Percentiles rank a stretch among this genome's conserved stretches.
phyloP scores from a whole-genome alignment of 352 stramenopile species.

The Pythium folliculosum region DNA sequence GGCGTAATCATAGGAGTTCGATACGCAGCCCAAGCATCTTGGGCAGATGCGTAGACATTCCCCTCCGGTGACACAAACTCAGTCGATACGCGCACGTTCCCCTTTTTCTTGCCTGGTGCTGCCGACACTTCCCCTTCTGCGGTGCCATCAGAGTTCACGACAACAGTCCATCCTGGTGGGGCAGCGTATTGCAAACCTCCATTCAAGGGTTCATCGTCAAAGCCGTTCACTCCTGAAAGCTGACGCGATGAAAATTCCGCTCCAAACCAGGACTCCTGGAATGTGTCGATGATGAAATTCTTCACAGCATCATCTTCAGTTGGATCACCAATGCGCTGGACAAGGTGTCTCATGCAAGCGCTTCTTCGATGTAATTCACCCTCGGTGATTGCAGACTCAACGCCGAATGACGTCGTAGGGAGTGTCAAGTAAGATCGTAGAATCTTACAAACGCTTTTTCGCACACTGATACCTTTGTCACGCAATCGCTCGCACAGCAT shows the following conservation, averaged over 20 bases:
- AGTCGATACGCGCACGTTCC: not conserved
- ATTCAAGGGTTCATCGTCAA: conserved; percentile 33
- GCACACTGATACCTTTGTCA: conserved; percentile 85
- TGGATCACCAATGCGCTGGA: conserved; percentile 73
- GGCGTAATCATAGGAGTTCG: conserved; percentile 55
- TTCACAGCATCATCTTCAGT: conserved; percentile 78
- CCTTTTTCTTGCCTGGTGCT: not conserved
- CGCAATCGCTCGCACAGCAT: conserved; percentile 69
- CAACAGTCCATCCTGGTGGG: conserved; percentile 54
- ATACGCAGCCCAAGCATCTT: conserved; percentile 67
- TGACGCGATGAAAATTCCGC: conserved; percentile 47
- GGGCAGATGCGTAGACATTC: conserved; percentile 39
- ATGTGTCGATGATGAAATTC: conserved; percentile 85
- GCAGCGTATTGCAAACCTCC: conserved; percentile 24
- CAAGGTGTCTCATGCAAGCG: conserved; percentile 69
- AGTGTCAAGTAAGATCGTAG: conserved; percentile 56
- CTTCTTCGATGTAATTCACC: conserved; percentile 55
- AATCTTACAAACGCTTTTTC: conserved; percentile 85
- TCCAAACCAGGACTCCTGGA: conserved; percentile 88
- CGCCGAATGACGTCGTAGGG: conserved; percentile 4
- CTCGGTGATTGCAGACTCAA: conserved; percentile 19
- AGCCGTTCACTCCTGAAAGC: conserved; percentile 38
- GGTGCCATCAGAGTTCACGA: conserved; percentile 16
- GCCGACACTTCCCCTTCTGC: not conserved
- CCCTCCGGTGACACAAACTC: conserved; percentile 69